Evolutionary conservation across 257 asterid species (phyloP), one percentile per base, ranked within the genome.

Genomic region (Fraxinus cuspidata): DNA sequence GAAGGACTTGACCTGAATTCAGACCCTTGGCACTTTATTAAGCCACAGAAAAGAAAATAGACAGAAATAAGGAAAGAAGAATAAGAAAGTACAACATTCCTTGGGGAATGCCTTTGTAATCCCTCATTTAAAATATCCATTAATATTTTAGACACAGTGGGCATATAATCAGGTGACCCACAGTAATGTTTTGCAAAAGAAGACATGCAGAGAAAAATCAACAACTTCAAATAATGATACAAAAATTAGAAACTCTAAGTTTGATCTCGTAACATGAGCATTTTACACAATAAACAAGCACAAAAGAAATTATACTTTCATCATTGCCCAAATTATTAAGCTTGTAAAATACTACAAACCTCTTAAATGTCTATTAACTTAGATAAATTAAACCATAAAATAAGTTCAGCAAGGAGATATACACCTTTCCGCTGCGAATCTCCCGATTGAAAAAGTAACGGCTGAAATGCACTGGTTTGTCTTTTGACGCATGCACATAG

Each of bases 401-500:
- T 9, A 73, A 67, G 53, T 32, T 42, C 29, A 72, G 25, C 60
- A 80, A 71, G 67, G 64, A 74, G 85, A 42, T 80, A 80, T 83
- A 81, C 82, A 96, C 99, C 97, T 89, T 88, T 70, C 90, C 92
- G 82, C 99, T 94, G 51, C 89, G 98, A 74, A 96, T 90, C 86
- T 96, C 99, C 44, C 97, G 92, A 72, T 96, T 87, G 84, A 92
- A 38, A 83, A 96, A 96, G 87, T 89, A 93, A 74, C 99, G 98
- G 88, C 98, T 96, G 82, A 90, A 92, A 94, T 96, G 99, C 81
- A 96, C 84, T 56, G 97, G 99, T 84, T 83, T 91, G 77, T 89
- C 96, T 88, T 91, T 90, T 78, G 98, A 96, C 9, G 98, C 99
- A 78, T 96, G 99, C 78, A 96, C 99, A 70, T 96, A 94, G 66